Evolutionary conservation across 1,284 basidiomycete species (phyloP).

Genomic region (Fomitopsis schrenkii): DNA sequence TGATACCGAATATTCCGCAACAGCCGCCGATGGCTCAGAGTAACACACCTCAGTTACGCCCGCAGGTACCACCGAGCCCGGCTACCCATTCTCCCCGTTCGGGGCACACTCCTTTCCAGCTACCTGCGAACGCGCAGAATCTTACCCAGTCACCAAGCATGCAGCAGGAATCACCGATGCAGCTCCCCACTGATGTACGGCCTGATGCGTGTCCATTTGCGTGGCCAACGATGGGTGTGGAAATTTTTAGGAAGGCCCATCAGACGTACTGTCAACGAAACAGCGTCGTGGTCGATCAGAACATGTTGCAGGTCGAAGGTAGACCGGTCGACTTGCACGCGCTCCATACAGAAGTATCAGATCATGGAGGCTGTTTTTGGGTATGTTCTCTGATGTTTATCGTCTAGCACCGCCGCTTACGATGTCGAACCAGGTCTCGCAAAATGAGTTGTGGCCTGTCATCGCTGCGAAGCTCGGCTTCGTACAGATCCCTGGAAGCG

Average conservation of each 20-base stretch:
- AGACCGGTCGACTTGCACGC: constrained; percentile 51
- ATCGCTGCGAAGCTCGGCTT: constrained; percentile 64
- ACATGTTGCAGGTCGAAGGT: constrained; percentile 43
- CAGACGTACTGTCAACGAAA: constrained; percentile 42
- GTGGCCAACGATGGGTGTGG: constrained; percentile 30
- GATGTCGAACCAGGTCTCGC: constrained; percentile 38
- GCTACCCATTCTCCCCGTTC: constrained; percentile 7
- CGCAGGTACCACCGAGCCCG: constrained; percentile 10
- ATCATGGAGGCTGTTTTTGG: constrained; percentile 41
- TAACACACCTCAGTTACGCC: constrained; percentile 15
- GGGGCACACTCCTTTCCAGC: constrained; percentile 12
- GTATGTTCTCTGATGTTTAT: constrained; percentile 35
- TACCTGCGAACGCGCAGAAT: constrained; percentile 3
- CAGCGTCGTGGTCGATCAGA: constrained; percentile 34
- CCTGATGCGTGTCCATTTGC: background rate
- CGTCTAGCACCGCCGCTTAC: background rate
- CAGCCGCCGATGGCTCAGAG: constrained; percentile 12
- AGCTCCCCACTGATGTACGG: background rate
- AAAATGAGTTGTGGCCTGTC: constrained; percentile 56
- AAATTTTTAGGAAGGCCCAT: constrained; percentile 46
- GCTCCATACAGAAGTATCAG: constrained; percentile 54
- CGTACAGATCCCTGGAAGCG: constrained; percentile 53
- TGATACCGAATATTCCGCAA: constrained; percentile 2
- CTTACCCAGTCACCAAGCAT: constrained; percentile 8
- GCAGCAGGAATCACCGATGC: constrained; percentile 2